Evolutionary conservation across 768 basidiomycete genomes (phyloP).

Genomic region (Auricularia auricula-judae): DNA sequence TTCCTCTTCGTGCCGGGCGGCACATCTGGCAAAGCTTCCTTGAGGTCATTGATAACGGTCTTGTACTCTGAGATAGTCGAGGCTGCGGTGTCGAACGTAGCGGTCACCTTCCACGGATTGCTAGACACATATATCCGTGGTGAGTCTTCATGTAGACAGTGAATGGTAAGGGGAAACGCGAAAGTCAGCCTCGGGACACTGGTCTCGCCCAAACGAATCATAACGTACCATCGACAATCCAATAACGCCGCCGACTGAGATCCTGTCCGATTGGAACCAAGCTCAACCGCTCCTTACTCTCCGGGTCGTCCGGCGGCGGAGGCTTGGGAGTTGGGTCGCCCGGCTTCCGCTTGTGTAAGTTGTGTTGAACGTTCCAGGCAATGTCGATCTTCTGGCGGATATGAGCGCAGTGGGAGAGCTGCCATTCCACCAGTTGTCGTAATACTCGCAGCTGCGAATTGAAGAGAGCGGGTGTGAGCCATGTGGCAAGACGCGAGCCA

Average conservation of each 20-base stretch:
- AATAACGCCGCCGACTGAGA: constrained; percentile 63
- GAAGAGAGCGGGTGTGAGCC: constrained; percentile 8
- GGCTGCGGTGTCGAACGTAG: constrained; percentile 60
- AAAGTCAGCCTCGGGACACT: too few species aligned
- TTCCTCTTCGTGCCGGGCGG: constrained; percentile 18
- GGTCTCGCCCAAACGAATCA: too few species aligned
- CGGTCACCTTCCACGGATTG: constrained; percentile 83
- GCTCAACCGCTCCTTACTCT: constrained; percentile 53
- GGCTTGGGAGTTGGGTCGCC: constrained; percentile 33
- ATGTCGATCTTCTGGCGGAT: constrained; percentile 68
- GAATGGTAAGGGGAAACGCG: too few species aligned
- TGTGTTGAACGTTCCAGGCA: constrained; percentile 77
- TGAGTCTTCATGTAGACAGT: constrained; percentile 42
- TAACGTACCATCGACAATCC: constrained; percentile 82
- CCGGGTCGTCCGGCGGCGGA: constrained; percentile 40
- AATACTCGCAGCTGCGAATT: constrained; percentile 61
- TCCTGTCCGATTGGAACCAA: constrained; percentile 72
- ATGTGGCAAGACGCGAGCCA: constrained; percentile 1
- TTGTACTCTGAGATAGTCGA: constrained; percentile 67
- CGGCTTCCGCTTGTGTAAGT: constrained; percentile 77
- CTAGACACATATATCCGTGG: constrained; percentile 75
- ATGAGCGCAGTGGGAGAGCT: constrained; percentile 55
- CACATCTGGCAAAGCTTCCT: constrained; percentile 34
- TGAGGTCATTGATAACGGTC: constrained; percentile 50
- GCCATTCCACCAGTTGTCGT: constrained; percentile 77